Percentiles rank a stretch among this genome's conserved stretches.
phyloP scores from a whole-genome alignment of 2,329 filamentous ascomycete genomes.

The Aspergillus awamori region DNA sequence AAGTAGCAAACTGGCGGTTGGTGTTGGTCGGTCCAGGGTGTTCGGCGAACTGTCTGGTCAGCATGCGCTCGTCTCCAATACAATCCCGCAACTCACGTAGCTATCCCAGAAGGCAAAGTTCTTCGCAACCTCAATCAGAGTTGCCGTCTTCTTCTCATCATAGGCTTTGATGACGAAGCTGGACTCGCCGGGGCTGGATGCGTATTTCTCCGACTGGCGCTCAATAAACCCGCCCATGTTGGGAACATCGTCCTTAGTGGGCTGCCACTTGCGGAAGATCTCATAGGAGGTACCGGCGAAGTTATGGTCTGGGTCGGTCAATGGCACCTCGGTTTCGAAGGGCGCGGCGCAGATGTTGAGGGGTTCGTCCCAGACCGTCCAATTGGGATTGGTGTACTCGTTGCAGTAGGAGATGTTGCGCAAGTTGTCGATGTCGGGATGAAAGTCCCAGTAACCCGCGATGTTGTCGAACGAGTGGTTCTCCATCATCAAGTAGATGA shows the following conservation, averaged over 20 bases:
- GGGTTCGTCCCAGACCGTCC: slow-evolving; percentile 42
- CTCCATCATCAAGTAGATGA: slow-evolving; percentile 43
- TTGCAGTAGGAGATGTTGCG: slow-evolving; percentile 39
- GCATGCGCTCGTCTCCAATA: neutral
- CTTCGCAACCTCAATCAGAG: slow-evolving; percentile 38
- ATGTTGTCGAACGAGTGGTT: slow-evolving; percentile 48
- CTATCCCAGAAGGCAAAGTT: slow-evolving; percentile 45
- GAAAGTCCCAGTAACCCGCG: slow-evolving; percentile 43
- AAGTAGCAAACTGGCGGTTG: slow-evolving; percentile 46
- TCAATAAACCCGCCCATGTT: slow-evolving; percentile 45
- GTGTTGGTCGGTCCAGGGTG: slow-evolving; percentile 46
- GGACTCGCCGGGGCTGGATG: slow-evolving; percentile 38
- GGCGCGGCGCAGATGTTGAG: slow-evolving; percentile 40
- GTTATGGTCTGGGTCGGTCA: slow-evolving; percentile 40
- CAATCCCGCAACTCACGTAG: slow-evolving; percentile 28
- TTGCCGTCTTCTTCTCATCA: slow-evolving; percentile 37
- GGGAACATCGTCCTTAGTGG: slow-evolving; percentile 37
- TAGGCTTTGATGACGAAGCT: slow-evolving; percentile 45
- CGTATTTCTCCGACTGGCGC: slow-evolving; percentile 42
- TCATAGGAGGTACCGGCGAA: slow-evolving; percentile 38
- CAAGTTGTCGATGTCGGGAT: slow-evolving; percentile 42
- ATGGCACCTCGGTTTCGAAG: slow-evolving; percentile 41
- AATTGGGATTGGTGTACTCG: slow-evolving; percentile 43
- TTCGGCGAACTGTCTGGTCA: slow-evolving; percentile 34
- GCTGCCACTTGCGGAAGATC: slow-evolving; percentile 44